Percentiles rank a stretch among this genome's conserved stretches.
phyloP scores from a whole-genome alignment of 2,329 filamentous ascomycete genomes.

The Trichoderma simmonsii region DNA sequence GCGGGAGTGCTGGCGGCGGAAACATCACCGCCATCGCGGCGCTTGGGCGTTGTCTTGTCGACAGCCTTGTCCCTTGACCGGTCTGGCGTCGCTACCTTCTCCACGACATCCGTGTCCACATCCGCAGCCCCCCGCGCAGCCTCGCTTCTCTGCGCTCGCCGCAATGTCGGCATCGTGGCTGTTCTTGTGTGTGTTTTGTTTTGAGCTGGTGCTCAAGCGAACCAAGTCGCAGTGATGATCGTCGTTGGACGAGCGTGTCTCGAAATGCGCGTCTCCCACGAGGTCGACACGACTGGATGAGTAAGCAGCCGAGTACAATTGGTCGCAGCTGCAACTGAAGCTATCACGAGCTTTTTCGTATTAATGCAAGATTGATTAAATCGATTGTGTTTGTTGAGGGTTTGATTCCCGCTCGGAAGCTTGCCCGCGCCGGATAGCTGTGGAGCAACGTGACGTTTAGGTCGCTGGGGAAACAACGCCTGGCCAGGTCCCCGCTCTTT shows the following conservation, averaged over 20 bases:
- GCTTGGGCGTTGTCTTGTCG: not conserved
- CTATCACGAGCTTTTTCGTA: not conserved
- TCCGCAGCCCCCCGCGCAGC: not conserved
- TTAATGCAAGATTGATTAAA: not conserved
- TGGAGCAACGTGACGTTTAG: constrained; percentile 26
- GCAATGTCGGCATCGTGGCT: constrained; percentile 13
- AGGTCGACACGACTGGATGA: not conserved
- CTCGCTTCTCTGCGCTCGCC: constrained; percentile 12
- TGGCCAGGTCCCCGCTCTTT: constrained; percentile 13
- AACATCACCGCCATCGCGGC: not conserved
- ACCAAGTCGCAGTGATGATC: not conserved
- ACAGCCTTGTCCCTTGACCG: not conserved
- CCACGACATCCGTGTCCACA: not conserved
- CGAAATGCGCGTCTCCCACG: not conserved
- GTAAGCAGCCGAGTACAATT: not conserved
- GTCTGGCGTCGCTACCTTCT: not conserved
- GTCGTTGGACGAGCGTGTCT: not conserved
- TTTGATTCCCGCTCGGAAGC: constrained; percentile 1
- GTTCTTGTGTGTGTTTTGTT: not conserved
- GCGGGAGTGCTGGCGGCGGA: not conserved
- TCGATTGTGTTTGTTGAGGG: constrained; percentile 6
- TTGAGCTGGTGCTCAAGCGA: not conserved
- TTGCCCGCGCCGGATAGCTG: constrained; percentile 1
- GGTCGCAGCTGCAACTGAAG: not conserved
- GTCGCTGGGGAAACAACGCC: constrained; percentile 30